Evolutionary conservation across 768 basidiomycete genomes (phyloP).

Genomic region (Panaeolus cyanescens): DNA sequence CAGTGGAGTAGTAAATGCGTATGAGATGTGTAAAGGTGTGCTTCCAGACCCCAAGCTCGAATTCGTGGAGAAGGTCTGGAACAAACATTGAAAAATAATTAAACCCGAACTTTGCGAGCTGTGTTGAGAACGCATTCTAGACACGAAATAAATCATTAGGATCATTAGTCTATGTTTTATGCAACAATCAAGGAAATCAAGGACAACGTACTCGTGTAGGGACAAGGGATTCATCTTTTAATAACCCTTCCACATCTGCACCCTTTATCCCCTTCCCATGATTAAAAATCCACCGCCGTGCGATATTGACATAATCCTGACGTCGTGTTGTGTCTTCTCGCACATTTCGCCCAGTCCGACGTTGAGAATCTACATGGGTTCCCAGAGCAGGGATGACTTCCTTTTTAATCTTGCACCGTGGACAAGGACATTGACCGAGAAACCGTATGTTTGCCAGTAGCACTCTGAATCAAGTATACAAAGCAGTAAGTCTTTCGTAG

Average conservation of each 20-base stretch:
- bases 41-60: constrained; percentile 36
- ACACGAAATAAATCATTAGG: background rate
- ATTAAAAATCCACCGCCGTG: constrained; percentile 24
- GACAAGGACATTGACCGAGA: constrained; percentile 7
- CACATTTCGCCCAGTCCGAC: background rate
- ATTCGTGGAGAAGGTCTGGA: constrained; percentile 33
- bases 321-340: constrained; percentile 10
- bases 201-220: constrained; percentile 26
- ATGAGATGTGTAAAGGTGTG: constrained; percentile 28
- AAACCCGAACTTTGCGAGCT: constrained; percentile 12
- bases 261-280: constrained; percentile 19
- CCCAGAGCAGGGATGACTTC: constrained; percentile 23
- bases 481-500: background rate
- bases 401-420: constrained; percentile 9
- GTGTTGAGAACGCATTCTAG: constrained; percentile 29
- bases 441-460: constrained; percentile 9
- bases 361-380: constrained; percentile 11
- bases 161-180: background rate
- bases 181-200: too few relatives aligned
- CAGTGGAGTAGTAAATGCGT: constrained; percentile 21
- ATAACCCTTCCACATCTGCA: constrained; percentile 16
- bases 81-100: constrained; percentile 27
- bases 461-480: constrained; percentile 7
- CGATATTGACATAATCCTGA: constrained; percentile 11
- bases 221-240: constrained; percentile 19